phyloP scores from a whole-genome alignment of 2,329 filamentous ascomycete species.

The Metarhizium robertsii region DNA sequence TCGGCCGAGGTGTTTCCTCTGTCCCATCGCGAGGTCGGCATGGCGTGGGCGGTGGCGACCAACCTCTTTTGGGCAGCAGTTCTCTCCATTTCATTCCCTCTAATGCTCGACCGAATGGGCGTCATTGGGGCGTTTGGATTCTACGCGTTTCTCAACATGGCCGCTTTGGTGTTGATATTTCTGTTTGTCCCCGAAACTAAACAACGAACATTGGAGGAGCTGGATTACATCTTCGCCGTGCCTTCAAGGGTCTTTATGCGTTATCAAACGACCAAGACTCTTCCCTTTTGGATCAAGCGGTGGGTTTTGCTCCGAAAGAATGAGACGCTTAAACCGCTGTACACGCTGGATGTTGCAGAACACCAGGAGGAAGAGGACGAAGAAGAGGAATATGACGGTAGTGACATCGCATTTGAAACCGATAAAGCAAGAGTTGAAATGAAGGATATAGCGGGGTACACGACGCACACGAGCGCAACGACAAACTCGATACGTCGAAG shows the following conservation, averaged over 20 bases:
- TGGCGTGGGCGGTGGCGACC: slow-evolving; percentile 60
- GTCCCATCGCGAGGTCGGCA: slow-evolving; percentile 61
- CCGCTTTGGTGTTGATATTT: slow-evolving; percentile 47
- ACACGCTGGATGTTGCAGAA: slow-evolving; percentile 28
- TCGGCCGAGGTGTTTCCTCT: slow-evolving; percentile 62
- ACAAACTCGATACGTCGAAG: background rate
- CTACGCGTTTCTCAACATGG: slow-evolving; percentile 46
- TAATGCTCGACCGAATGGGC: slow-evolving; percentile 37
- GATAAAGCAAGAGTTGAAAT: slow-evolving; percentile 30
- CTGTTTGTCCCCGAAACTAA: slow-evolving; percentile 51
- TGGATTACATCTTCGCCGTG: slow-evolving; percentile 54
- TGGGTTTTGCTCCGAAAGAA: slow-evolving; percentile 43
- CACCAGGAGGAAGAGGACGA: slow-evolving; percentile 16
- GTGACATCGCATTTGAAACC: slow-evolving; percentile 22
- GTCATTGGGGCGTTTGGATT: slow-evolving; percentile 42
- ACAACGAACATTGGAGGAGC: slow-evolving; percentile 40
- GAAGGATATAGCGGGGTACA: slow-evolving; percentile 25
- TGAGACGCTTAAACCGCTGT: slow-evolving; percentile 31
- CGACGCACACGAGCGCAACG: slow-evolving; percentile 11
- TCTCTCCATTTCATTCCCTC: slow-evolving; percentile 53
- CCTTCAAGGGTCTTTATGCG: slow-evolving; percentile 46
- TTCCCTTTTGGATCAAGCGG: slow-evolving; percentile 53
- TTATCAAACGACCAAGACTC: slow-evolving; percentile 45
- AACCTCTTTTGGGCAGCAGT: slow-evolving; percentile 53
- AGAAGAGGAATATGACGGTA: slow-evolving; percentile 17